These are phyloP conservation scores for Penicillium palitans DNA, from an alignment of 2,329 filamentous ascomycete species.

Conservation along the genomic window DNA sequence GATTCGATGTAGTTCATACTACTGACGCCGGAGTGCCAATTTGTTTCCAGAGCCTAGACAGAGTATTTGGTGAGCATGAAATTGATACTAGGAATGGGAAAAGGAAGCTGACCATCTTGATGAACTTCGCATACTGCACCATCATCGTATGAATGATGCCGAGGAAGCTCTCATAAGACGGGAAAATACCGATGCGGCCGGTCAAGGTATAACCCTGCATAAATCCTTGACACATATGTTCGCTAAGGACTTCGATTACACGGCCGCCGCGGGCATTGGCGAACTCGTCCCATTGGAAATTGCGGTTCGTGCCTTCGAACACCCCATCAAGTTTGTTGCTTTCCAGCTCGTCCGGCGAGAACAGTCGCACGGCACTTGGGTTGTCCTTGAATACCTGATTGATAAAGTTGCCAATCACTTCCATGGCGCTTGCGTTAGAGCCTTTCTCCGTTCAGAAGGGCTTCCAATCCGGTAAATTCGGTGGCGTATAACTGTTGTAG, in stretches of 20 bases:
- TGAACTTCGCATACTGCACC: conserved; percentile 69
- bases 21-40: conserved; percentile 58
- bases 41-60: conserved; percentile 50
- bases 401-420: conserved; percentile 56
- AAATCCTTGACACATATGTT: conserved; percentile 66
- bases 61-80: not conserved
- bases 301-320: conserved; percentile 58
- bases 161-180: conserved; percentile 67
- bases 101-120: conserved; percentile 54
- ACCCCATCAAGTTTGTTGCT: conserved; percentile 65
- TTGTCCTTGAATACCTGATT: conserved; percentile 59
- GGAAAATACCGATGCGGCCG: conserved; percentile 62
- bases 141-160: conserved; percentile 72
- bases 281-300: conserved; percentile 68
- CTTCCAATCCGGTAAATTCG: conserved; percentile 60
- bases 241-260: conserved; percentile 66
- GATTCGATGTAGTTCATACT: conserved; percentile 70
- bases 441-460: conserved; percentile 53
- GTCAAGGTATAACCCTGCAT: conserved; percentile 65
- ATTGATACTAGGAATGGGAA: not conserved
- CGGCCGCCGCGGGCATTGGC: conserved; percentile 60
- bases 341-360: conserved; percentile 66
- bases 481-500: conserved; percentile 53
- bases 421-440: conserved; percentile 59
- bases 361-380: conserved; percentile 59